These are phyloP conservation scores for Mimosa bimucronata DNA, from an alignment of 306 rosid genomes.

Conservation along the genomic window DNA sequence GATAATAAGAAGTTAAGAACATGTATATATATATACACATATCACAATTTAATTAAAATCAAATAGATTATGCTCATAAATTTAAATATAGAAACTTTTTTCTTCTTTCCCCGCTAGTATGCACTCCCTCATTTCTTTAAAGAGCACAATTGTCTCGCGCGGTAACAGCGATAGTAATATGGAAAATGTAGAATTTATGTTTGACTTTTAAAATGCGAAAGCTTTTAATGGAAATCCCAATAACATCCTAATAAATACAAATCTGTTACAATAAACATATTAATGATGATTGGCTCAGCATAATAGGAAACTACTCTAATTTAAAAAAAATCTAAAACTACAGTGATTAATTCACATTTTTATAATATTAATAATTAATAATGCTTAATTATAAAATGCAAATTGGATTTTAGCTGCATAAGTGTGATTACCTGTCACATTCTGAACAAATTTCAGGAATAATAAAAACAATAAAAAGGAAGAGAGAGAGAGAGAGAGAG, in stretches of 20 bases:
- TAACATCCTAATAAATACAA: background rate
- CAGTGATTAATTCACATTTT: background rate
- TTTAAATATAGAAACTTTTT: too few species aligned
- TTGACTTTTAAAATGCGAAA: slow-evolving; percentile 25
- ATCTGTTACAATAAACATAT: background rate
- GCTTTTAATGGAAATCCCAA: background rate
- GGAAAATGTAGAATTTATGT: background rate
- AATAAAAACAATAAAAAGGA: background rate
- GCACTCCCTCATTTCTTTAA: slow-evolving; percentile 31
- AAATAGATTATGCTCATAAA: background rate
- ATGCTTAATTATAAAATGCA: background rate
- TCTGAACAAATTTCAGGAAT: background rate
- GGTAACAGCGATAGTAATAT: background rate
- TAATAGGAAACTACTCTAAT: background rate
- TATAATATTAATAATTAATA: too few species aligned
- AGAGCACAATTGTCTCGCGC: background rate
- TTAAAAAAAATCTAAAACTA: background rate
- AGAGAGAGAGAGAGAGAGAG: background rate
- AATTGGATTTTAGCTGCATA: slow-evolving; percentile 6
- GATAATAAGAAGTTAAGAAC: too few species aligned
- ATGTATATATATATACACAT: too few species aligned
- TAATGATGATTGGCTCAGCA: background rate
- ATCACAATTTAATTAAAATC: too few species aligned
- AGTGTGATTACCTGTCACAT: slow-evolving; percentile 22
- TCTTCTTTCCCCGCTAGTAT: background rate